Evolutionary conservation across 495 filamentous ascomycete genomes (phyloP), one percentile per base, ranked within the genome.

Genomic region (Podospora comata): DNA sequence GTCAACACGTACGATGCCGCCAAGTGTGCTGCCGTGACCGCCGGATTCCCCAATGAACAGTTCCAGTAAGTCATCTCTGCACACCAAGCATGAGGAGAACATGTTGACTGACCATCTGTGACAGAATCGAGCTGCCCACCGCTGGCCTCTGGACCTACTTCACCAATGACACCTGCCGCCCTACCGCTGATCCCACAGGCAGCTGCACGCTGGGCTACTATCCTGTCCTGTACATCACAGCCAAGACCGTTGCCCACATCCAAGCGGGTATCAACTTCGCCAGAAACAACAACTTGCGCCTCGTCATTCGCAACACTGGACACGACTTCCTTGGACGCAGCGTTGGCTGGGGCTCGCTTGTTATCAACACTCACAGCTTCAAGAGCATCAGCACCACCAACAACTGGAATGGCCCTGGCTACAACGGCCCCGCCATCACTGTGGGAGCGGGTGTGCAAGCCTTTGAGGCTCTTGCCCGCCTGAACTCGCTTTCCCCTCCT

Each of bases 301-400:
- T 91, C 13, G 78, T 90, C 27, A 79, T 91, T 53, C 82, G 86
- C n/a, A 90, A 90, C 72, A 90, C 88, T 0, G 89, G 89, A 11
- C 86, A 88, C 65, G 85, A 85, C 66, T 81, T 85, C 75, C 79
- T 81, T 55, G 86, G 87, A 63, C 84, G 85, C 61, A 86, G 84
- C 5, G 83, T 83, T 15, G 88, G 87, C 65, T 83, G 82, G 65
- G 86, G 87, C 32, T 78, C 86, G 0, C 75, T 91, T 30, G 79
- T 83, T 48, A 80, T 91, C 67, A 90, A 89, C 81, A 91, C 88
- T 6, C 88, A 90, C 69, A 73, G 80, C 64, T 81, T 91, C 70
- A 85, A 89, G 72, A 74, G 81, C 20, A 74, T 86, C 55, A 69
- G 77, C 13, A 78, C 84, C 68, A 74, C 72, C 15, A 73, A 79